Evolutionary conservation across 768 basidiomycete species (phyloP).

Genomic region (Boletus eberwhitei): DNA sequence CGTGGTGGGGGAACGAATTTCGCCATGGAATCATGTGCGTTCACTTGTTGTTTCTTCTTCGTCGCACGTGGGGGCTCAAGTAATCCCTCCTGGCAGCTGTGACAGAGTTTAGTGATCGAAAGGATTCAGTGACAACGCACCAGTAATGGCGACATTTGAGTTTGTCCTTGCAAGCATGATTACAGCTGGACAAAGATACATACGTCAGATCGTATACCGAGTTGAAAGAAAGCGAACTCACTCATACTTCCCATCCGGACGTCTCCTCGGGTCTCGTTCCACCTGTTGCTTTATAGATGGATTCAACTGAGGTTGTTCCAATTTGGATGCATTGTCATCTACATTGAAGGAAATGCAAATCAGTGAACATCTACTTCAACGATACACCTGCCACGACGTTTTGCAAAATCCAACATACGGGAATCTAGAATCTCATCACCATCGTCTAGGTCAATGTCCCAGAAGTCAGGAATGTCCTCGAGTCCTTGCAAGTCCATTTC

Average conservation of each 20-base stretch:
- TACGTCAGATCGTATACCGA: neutral
- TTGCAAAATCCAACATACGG: conserved; percentile 36
- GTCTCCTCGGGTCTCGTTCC: conserved; percentile 32
- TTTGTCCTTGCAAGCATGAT: conserved; percentile 80
- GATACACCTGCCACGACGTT: conserved; percentile 20
- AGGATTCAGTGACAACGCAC: conserved; percentile 29
- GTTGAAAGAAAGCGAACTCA: conserved; percentile 27
- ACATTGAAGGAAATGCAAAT: neutral
- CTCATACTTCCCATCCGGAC: conserved; percentile 66
- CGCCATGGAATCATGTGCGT: conserved; percentile 19
- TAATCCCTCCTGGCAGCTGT: conserved; percentile 75
- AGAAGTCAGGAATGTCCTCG: conserved; percentile 68
- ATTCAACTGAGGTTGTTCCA: conserved; percentile 1
- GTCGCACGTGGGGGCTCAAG: conserved; percentile 44
- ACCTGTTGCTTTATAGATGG: conserved; percentile 1
- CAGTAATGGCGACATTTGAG: conserved; percentile 71
- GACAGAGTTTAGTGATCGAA: conserved; percentile 7
- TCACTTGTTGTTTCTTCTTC: conserved; percentile 29
- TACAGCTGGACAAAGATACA: conserved; percentile 50
- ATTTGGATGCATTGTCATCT: neutral
- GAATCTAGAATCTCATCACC: conserved; percentile 22
- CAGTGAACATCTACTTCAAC: neutral
- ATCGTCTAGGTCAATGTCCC: conserved; percentile 43
- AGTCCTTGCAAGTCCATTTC: conserved; percentile 64
- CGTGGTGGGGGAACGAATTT: neutral